Evolutionary conservation across 371 early-diverging fungal genomes (phyloP).

Genomic region (Mucor plumbeus): DNA sequence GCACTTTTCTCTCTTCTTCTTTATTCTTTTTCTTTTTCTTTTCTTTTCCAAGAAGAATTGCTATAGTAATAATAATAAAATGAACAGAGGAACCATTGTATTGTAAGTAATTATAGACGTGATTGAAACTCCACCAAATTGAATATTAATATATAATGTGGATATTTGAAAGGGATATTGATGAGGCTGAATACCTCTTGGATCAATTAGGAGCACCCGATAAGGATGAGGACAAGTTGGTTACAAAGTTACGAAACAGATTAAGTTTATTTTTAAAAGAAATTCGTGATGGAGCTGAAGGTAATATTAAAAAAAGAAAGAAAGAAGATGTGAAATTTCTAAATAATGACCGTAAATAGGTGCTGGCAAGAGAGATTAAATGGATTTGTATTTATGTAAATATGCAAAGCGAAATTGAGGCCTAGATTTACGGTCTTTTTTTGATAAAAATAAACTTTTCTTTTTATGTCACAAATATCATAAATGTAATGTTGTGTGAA

Average conservation of each 20-base stretch:
- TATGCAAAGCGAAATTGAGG: neutral
- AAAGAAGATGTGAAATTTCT: neutral
- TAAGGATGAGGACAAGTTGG: conserved; percentile 46
- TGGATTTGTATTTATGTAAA: too few relatives aligned
- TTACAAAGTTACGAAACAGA: conserved; percentile 53
- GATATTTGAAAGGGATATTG: conserved; percentile 35
- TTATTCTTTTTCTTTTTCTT: conserved; percentile 11
- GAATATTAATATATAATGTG: neutral
- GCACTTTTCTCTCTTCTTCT: neutral
- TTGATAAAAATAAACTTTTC: conserved; percentile 14
- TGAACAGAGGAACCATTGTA: conserved; percentile 41
- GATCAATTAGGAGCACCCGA: conserved; percentile 55
- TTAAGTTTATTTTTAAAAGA: conserved; percentile 45
- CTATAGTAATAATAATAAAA: neutral
- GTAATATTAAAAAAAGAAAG: conserved; percentile 15
- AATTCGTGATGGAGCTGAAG: conserved; percentile 59
- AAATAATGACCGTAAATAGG: conserved; percentile 11
- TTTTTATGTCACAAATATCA: neutral
- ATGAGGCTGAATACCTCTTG: conserved; percentile 60
- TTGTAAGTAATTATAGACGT: conserved; percentile 18
- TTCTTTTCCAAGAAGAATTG: neutral
- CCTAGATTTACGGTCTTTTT: conserved; percentile 19
- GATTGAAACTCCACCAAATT: conserved; percentile 6
- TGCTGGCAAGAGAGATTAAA: conserved; percentile 30
- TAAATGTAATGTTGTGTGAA: neutral